Evolutionary conservation across 495 filamentous ascomycete genomes (phyloP).

Genomic region (Rhizodiscina lignyota): DNA sequence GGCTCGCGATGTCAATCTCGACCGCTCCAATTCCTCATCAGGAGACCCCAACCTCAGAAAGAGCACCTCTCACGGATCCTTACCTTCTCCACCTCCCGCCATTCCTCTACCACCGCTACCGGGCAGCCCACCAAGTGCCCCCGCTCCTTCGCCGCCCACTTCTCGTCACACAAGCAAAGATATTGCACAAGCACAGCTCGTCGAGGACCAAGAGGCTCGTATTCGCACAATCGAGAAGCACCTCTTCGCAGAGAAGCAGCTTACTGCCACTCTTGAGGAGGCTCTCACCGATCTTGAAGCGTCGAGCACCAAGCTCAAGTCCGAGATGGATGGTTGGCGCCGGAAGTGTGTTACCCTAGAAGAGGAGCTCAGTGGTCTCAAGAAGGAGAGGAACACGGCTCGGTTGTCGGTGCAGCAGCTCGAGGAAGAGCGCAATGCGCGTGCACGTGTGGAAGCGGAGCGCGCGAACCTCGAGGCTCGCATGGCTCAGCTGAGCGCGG

Average conservation of each 20-base stretch:
- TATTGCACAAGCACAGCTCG: conserved; percentile 50
- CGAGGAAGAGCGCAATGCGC: conserved; percentile 80
- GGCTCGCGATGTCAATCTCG: conserved; percentile 25
- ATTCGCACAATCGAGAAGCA: conserved; percentile 96
- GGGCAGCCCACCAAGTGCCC: conserved; percentile 24
- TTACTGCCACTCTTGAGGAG: conserved; percentile 87
- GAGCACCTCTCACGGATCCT: conserved; percentile 60
- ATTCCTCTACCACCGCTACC: conserved; percentile 93
- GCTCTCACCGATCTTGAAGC: conserved; percentile 84
- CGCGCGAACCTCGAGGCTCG: conserved; percentile 77
- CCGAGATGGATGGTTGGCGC: conserved; percentile 77
- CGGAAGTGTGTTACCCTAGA: conserved; percentile 66
- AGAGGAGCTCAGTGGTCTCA: conserved; percentile 55
- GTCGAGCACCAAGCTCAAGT: conserved; percentile 70
- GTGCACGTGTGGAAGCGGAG: conserved; percentile 76
- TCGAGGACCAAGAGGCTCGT: conserved; percentile 87
- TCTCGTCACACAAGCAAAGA: conserved; percentile 69
- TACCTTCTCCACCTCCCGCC: conserved; percentile 77
- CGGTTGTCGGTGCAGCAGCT: conserved; percentile 81
- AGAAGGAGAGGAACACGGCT: conserved; percentile 50
- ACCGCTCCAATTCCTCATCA: conserved; percentile 54
- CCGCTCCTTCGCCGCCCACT: conserved; percentile 25
- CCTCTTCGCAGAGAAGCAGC: conserved; percentile 86
- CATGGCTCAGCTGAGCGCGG: conserved; percentile 46
- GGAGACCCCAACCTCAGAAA: conserved; percentile 68